phyloP scores from a whole-genome alignment of 2,329 filamentous ascomycete genomes.

The Verticillium dahliae region DNA sequence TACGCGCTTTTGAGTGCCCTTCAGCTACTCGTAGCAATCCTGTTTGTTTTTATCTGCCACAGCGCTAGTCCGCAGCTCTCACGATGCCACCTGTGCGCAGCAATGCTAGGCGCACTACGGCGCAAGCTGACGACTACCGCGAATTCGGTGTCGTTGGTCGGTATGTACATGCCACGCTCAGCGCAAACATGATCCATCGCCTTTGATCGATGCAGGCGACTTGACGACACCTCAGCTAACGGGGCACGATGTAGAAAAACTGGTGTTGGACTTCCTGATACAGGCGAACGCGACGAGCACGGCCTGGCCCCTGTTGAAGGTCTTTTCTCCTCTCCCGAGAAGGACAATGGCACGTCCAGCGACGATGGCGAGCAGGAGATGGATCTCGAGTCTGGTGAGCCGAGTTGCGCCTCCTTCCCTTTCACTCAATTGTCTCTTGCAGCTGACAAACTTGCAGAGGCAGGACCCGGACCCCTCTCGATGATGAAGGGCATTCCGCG shows the following conservation, averaged over 20 bases:
- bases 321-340: conserved; percentile 83
- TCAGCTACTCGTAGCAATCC: neutral
- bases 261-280: conserved; percentile 73
- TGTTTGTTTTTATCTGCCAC: neutral
- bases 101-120: conserved; percentile 25
- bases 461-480: conserved; percentile 47
- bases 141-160: conserved; percentile 43
- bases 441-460: conserved; percentile 27
- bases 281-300: conserved; percentile 77
- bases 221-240: neutral
- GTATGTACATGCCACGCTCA: conserved; percentile 22
- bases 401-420: neutral
- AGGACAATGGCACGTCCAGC: conserved; percentile 22
- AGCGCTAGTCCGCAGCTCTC: neutral
- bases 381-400: conserved; percentile 45
- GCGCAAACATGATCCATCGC: neutral
- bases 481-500: conserved; percentile 38
- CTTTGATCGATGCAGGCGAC: neutral
- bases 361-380: conserved; percentile 40
- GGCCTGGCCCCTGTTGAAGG: conserved; percentile 83
- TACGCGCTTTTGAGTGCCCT: neutral
- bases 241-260: conserved; percentile 62
- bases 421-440: neutral
- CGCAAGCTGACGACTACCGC: conserved; percentile 32
- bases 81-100: neutral